Base-by-base conservation (phyloP, 106 monocot species). In the Dactylorhiza incarnata region DNA sequence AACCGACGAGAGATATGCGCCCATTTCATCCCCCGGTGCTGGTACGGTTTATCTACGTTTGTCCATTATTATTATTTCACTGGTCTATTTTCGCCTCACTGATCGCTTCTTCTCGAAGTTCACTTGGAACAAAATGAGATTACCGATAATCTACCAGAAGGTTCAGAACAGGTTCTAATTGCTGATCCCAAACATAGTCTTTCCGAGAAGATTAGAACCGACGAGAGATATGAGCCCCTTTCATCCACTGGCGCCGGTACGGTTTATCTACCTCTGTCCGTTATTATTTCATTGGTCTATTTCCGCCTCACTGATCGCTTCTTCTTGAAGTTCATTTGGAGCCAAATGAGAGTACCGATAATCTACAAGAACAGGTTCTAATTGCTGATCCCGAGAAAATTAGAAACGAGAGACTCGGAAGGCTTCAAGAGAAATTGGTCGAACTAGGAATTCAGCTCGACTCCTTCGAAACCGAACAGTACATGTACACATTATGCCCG, bases 321-420 rank as follows among this genome's bases (percentile, higher is more conserved):
- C 69, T 46, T 49, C 49, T 72, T 69, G 16, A 49, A 72, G 72
- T 49, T 72, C 72, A 22, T 48, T 1, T 72, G 72, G 72, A 72
- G 72, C 20, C 48, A 49, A 48, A 22, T 22, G 72, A 72, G 23
- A 49, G 3, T 49, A 37, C 37, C 37, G 37, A 0, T 37, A 37
- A 37, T 37, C 37, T 3, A 37, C 37, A 37, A 37, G 37, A 37
- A 37, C 37, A 37, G 37, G 37, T 37, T 37, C 37, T 37, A 37
- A 37, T 37, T 37, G 0, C 37, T 37, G 37, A 37, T 37, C 37
- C 37, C 37, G 48, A 72, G 23, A 19, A 17, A 11, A 22, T 49
- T 49, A 72, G 20, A 72, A 11, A 22, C 11, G 72, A 72, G 19
- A 72, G 49, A 48, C 19, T 22, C 11, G 22, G 22, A 43, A 72